These are phyloP conservation scores for Pseudogymnoascus sp. DNA, from an alignment of 2,329 filamentous ascomycete genomes.

Conservation along the genomic window DNA sequence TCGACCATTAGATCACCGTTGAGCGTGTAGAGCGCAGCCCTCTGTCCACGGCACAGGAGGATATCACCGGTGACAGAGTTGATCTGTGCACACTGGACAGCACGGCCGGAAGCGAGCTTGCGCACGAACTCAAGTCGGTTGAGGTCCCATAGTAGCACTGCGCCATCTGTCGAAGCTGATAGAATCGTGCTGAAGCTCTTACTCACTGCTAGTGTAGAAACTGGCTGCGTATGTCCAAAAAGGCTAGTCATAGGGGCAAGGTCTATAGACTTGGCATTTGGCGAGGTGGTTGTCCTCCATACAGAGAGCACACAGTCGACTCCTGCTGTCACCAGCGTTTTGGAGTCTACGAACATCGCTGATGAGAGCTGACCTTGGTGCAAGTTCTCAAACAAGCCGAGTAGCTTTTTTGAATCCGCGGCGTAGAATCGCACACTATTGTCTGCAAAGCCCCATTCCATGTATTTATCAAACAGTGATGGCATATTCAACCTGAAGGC, in stretches of 20 bases:
- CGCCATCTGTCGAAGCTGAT: constrained; percentile 72
- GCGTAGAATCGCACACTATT: constrained; percentile 87
- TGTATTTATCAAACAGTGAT: constrained; percentile 77
- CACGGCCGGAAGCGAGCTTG: constrained; percentile 51
- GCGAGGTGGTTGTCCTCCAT: constrained; percentile 57
- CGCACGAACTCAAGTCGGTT: constrained; percentile 83
- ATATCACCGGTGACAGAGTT: constrained; percentile 90
- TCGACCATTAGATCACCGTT: constrained; percentile 79
- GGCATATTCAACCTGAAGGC: constrained; percentile 82
- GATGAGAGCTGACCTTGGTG: constrained; percentile 85
- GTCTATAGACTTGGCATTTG: constrained; percentile 62
- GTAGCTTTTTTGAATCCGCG: constrained; percentile 69
- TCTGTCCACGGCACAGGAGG: constrained; percentile 68
- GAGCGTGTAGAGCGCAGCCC: constrained; percentile 72
- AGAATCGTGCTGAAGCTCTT: constrained; percentile 83
- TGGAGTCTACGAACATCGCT: constrained; percentile 78
- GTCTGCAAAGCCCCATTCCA: constrained; percentile 95
- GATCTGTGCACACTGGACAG: constrained; percentile 68
- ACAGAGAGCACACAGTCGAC: constrained; percentile 87
- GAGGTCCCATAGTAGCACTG: constrained; percentile 86
- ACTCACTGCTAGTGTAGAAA: constrained; percentile 75
- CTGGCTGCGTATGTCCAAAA: constrained; percentile 81
- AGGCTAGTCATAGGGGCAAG: constrained; percentile 70
- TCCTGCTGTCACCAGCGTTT: constrained; percentile 83
- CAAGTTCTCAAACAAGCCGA: constrained; percentile 87